Percentiles rank a stretch among this genome's conserved stretches.
These are phyloP conservation scores for Echria macrotheca DNA, from an alignment of 495 filamentous ascomycete genomes.

Conservation along the genomic window DNA sequence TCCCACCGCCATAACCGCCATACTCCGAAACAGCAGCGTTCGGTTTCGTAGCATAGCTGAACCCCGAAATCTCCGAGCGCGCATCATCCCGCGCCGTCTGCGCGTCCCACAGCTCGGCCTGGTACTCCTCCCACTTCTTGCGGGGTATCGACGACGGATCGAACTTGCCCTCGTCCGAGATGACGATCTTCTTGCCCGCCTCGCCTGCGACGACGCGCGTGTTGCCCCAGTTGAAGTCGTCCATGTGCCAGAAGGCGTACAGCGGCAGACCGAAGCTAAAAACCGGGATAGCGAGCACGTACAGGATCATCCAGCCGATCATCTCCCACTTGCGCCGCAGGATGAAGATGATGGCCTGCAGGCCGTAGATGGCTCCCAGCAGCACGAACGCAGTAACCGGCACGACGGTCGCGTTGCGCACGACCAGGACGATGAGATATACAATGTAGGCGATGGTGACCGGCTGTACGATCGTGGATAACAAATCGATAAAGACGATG, in stretches of 20 bases:
- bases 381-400: conserved; percentile 84
- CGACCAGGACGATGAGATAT: conserved; percentile 77
- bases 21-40: conserved; percentile 56
- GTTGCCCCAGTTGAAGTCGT: conserved; percentile 98
- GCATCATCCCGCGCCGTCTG: conserved; percentile 75
- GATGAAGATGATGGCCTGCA: conserved; percentile 97
- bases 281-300: conserved; percentile 85
- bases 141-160: conserved; percentile 87
- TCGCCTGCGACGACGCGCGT: conserved; percentile 97
- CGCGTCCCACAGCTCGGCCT: conserved; percentile 92
- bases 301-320: conserved; percentile 98
- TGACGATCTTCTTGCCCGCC: conserved; percentile 83
- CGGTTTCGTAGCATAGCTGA: conserved; percentile 84
- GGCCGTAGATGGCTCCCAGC: conserved; percentile 88
- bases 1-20: conserved; percentile 30
- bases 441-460: conserved; percentile 87
- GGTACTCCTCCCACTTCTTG: conserved; percentile 99
- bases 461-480: conserved; percentile 87
- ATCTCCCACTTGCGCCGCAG: conserved; percentile 95
- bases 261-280: conserved; percentile 88
- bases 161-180: conserved; percentile 97
- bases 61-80: conserved; percentile 82
- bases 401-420: conserved; percentile 53
- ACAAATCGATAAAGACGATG: conserved; percentile 88
- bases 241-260: conserved; percentile 99